Evolutionary conservation across 2,329 filamentous ascomycete species (phyloP), one percentile per base, ranked within the genome.

Genomic region (Penicillium sp.): DNA sequence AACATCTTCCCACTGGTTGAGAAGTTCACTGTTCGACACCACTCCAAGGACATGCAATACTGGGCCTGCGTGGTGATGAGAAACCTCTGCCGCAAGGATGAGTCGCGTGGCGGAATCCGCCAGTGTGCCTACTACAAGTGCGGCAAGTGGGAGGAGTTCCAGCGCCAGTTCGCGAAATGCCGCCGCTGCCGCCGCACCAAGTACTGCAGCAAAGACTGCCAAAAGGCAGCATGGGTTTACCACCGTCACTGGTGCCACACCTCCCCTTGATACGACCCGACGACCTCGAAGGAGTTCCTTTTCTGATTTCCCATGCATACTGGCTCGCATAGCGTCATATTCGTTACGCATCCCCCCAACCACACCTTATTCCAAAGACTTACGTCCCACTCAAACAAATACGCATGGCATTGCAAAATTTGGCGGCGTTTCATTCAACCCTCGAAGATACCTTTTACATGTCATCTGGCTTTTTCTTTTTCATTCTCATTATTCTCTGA

Each of bases 1-100:
- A 99, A 99, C 74, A 96, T 99, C 60, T 99, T 99, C 75, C 94
- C 94, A 2, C 80, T 99, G 29, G 94, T 99, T 41, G 94, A 99
- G 74, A 97, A 97, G 73, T 99, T 97, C 70, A 99, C 94, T 4
- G 90, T 97, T 24, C 86, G 94, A 59, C 91, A 97, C 68, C 91
- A 97, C 74, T 91, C 90, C 59, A 90, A 91, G 53, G 92, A 97
- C 69, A 99, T 99, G 94, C 93, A 97, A 72, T 99, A 99, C 77
- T 99, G 94, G 94, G 94, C 94, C 15, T 94, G 93, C 56, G 94
- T 99, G 13, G 94, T 99, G 39, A 99, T 99, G 94, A 85, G 94
- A 59, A 99, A 99, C 69, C 83, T 99, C 43, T 99, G 94, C 80
- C 90, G 94, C 59, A 99, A 99, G 76, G 94, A 99, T 70, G 94